phyloP scores from a whole-genome alignment of 2,329 filamentous ascomycete genomes.

The Thermochaetoides dissita region DNA sequence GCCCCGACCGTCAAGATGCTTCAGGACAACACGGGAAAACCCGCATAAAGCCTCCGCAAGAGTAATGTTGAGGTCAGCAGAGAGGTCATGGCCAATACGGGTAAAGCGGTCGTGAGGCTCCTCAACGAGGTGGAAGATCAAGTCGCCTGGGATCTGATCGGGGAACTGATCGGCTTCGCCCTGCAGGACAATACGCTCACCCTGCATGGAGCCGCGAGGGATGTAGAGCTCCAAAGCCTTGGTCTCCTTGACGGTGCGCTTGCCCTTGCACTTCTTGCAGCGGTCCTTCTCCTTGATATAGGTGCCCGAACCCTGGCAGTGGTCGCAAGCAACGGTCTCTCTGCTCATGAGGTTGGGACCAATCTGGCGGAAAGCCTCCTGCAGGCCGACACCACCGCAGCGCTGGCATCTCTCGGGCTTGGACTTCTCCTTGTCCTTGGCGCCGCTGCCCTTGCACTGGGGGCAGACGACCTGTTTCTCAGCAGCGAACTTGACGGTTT shows the following conservation, averaged over 20 bases:
- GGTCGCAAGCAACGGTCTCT: constrained; percentile 64
- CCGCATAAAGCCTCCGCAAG: constrained; percentile 74
- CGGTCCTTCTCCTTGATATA: constrained; percentile 92
- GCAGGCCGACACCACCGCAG: constrained; percentile 68
- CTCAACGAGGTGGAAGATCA: constrained; percentile 79
- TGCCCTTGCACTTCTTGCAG: constrained; percentile 98
- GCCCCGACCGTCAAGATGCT: constrained; percentile 84
- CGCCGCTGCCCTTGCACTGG: constrained; percentile 76
- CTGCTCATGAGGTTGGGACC: constrained; percentile 78
- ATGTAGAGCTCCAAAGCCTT: constrained; percentile 97
- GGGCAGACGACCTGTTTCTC: constrained; percentile 87
- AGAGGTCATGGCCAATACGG: constrained; percentile 71
- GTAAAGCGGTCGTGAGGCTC: constrained; percentile 69
- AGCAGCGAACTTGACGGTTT: constrained; percentile 91
- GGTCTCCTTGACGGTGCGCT: constrained; percentile 70
- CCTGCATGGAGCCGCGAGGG: constrained; percentile 70
- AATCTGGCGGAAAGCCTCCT: constrained; percentile 65
- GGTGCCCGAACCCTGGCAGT: constrained; percentile 72
- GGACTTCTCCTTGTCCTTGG: constrained; percentile 84
- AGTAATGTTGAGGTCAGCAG: constrained; percentile 66
- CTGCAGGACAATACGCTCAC: constrained; percentile 78
- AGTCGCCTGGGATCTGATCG: constrained; percentile 79
- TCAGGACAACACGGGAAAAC: constrained; percentile 80
- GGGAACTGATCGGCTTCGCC: constrained; percentile 90
- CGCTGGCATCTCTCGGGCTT: constrained; percentile 71